Conservation (phyloP, 2,329 filamentous ascomycete genomes). For the Fusarium nurragi region DNA sequence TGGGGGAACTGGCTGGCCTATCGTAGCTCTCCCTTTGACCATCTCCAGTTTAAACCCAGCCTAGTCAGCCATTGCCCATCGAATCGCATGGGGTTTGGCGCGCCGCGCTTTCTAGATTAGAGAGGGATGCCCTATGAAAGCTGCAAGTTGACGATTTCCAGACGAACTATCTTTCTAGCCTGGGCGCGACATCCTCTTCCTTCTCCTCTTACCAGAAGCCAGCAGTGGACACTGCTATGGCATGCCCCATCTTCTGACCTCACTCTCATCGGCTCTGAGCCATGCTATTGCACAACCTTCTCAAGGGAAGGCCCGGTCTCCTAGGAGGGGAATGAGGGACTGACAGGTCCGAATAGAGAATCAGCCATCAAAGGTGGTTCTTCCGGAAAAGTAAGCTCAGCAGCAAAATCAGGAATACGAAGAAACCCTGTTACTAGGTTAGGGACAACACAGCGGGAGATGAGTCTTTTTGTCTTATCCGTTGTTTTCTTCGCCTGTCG, state of each 20-base stretch:
- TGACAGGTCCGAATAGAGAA: constrained; percentile 8
- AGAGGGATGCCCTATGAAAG: constrained; percentile 39
- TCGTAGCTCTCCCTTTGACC: constrained; percentile 25
- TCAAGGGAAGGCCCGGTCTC: constrained; percentile 11
- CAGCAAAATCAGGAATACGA: constrained; percentile 11
- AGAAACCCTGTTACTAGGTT: constrained; percentile 22
- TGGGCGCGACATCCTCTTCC: constrained; percentile 31
- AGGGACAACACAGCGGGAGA: constrained; percentile 13
- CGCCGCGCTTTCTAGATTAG: constrained; percentile 25
- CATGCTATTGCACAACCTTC: constrained; percentile 30
- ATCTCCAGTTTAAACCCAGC: constrained; percentile 34
- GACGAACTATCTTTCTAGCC: constrained; percentile 36
- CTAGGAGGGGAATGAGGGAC: constrained; percentile 10
- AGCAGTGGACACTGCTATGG: constrained; percentile 22
- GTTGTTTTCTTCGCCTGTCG: constrained; percentile 11
- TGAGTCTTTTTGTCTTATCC: constrained; percentile 24
- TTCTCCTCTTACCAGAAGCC: constrained; percentile 21
- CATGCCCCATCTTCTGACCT: constrained; percentile 38
- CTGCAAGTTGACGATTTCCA: constrained; percentile 37
- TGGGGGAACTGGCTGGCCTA: constrained; percentile 37
- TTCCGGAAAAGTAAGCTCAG: constrained; percentile 11
- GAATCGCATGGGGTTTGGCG: constrained; percentile 40
- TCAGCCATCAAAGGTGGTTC: not conserved
- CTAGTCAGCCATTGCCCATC: constrained; percentile 32
- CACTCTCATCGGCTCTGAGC: constrained; percentile 26